Evolutionary conservation across 2,329 filamentous ascomycete species (phyloP), one percentile per base, ranked within the genome.

Genomic region (Claviceps maximensis): DNA sequence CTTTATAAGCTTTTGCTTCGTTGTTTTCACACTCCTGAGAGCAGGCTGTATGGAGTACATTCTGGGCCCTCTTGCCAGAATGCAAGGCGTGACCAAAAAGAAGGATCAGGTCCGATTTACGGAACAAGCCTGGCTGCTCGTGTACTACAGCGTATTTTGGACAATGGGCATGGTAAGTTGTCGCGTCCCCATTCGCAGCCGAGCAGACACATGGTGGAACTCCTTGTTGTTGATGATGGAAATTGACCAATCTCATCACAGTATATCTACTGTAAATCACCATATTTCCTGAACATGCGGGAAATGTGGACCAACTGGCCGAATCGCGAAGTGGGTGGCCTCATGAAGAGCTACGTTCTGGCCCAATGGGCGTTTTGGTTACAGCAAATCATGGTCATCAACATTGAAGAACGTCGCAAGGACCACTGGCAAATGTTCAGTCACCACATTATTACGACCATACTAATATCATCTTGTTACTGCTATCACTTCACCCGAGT

Each of bases 351-450:
- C 67, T 98, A 98, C 70, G 87, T 95, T 62, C 77, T 98, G 25
- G 84, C 84, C 19, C 91, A 97, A 67, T 86, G 90, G 70, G 84
- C 86, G 17, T 97, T 96, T 68, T 96, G 89, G 86, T 69, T 96
- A 47, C 91, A 97, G 71, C 90, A 96, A 71, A 86, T 97, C 58
- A 74, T 96, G 33, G 88, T 96, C 52, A 87, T 97, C 67, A 86
- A 97, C 69, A 89, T 97, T 55, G 93, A 98, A 70, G 87, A 94
- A 71, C 82, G 86, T 59, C 81, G 93, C 63, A 97, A 97, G 71
- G 93, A 98, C 62, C 86, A 96, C 69, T 86, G 82, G 73, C 90
- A 97, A 70, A 97, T 97, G 93, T 82, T 97, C 59, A 84, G 82
- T n/a, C 93, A 97, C 68, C 93, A 98, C 71, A 79, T 97, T 63